Evolutionary conservation across 768 basidiomycete genomes (phyloP), one percentile per base, ranked within the genome.

Genomic region (Hydnum rufescens): DNA sequence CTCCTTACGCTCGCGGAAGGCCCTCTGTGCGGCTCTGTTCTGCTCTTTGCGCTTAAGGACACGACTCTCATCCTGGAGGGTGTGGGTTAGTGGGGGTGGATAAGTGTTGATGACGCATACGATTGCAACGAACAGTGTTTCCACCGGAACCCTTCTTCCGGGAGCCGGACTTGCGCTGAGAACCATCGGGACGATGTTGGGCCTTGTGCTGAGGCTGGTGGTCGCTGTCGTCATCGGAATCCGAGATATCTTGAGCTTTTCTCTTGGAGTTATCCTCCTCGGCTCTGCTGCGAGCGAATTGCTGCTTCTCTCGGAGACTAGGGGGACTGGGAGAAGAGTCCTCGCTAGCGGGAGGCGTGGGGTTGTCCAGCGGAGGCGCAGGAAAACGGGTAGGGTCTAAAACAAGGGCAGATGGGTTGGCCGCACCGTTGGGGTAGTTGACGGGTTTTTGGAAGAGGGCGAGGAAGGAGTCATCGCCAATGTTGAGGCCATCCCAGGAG

Each of bases 1-100:
- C 68, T 99, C 93, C 67, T 96, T 92, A 56, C 93, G 75, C 65
- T 97, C 95, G 52, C 93, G 72, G 70, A 99, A 99, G 1, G 93
- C 93, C 51, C 93, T 79, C 66, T 99, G 95, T 4, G 93, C 93
- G 2, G 90, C 89, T 52, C 93, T 74, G 60, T 99, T 99, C 67
- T 97, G 93, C 60, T 96, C 86, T 68, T 97, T 97, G 57, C 93
- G 79, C 62, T 93, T 92, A 57, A 84, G 56, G 3, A 88, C 66
- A 23, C 84, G 75, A 3, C 71, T 65, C 60, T 87, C 85, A 58
- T 90, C 86, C 66, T 84, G 39, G 57, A 48, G 54, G 42, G 5
- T 43, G 39, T 28, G n/a, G 26, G 39, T 30, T 19, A 29, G 34
- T 44, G n/a, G 31, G 49, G 13, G 23, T 5, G 53, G 28, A 13